Evolutionary conservation across 2,329 filamentous ascomycete genomes (phyloP), one percentile per base, ranked within the genome.

Genomic region (Colletotrichum spaethianum): DNA sequence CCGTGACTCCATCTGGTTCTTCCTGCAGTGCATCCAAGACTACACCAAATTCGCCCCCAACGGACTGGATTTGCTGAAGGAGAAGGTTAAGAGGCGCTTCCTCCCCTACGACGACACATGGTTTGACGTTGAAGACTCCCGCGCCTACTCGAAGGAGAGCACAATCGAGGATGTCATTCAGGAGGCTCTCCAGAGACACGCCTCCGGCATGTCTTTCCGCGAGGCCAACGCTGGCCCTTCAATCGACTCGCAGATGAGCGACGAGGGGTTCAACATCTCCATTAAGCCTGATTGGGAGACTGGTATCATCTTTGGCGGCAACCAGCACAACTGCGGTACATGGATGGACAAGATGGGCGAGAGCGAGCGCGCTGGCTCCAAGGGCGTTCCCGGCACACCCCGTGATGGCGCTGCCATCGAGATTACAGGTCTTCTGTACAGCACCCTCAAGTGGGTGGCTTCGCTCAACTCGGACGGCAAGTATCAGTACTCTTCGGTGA

Each of bases 271-370:
- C 86, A 91, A 98, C 78, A 94, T 98, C 75, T 92, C 96, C 72
- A 93, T 98, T 76, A 90, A 93, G 72, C 94, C 97, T 14, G 96
- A 99, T 80, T 98, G 96, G 96, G 86, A 89, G 40, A 96, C 91
- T 6, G 97, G 96, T 28, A 89, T 99, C 74, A 92, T 99, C 70
- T 98, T 97, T 78, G 96, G 97, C 67, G 96, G 97, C 42, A 98
- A 94, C 78, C 95, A 98, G 79, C 88, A 86, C 83, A 99, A 99
- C 82, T 99, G 97, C 77, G 96, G 96, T 63, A 99, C 96, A 1
- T 99, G 96, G 96, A 98, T 98, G 95, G 96, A 99, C 87, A 99
- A 99, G 88, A 99, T 99, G 96, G 96, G 96, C n/a, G 96, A 99
- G 82, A 98, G 95, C 74, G 91, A 93, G 75, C 93, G 92, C 73